Conservation (phyloP, 176 grass and related monocot species). For the Oropetium thomaeum region DNA sequence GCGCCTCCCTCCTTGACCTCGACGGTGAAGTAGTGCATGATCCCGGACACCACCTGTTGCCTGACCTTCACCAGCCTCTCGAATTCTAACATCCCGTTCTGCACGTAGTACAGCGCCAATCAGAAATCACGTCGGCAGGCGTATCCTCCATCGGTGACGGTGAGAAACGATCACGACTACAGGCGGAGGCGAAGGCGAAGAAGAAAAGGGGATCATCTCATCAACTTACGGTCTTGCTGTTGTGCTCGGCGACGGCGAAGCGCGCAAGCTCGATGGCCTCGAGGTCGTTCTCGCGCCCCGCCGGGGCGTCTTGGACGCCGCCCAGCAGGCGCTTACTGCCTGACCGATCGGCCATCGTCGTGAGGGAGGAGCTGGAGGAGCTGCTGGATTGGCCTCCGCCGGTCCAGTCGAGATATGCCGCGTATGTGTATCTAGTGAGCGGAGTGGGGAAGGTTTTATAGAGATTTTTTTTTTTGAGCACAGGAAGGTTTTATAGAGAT, state of each 20-base stretch:
- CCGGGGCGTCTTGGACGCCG: constrained; percentile 38
- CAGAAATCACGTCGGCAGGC: neutral
- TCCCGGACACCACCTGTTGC: constrained; percentile 50
- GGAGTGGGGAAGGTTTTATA: neutral
- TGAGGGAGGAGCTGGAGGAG: neutral
- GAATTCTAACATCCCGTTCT: constrained; percentile 63
- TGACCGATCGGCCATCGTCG: constrained; percentile 10
- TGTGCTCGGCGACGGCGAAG: constrained; percentile 70
- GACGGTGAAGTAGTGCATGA: constrained; percentile 63
- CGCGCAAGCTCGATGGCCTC: constrained; percentile 46
- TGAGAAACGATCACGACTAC: neutral
- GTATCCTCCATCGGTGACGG: neutral
- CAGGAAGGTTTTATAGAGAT: neutral
- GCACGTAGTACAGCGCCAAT: neutral
- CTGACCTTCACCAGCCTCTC: constrained; percentile 60
- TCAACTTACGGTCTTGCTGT: constrained; percentile 45
- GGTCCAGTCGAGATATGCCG: neutral
- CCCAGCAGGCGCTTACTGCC: neutral
- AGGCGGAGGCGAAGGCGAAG: neutral
- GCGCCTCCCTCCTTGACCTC: constrained; percentile 52
- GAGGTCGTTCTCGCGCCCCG: constrained; percentile 52
- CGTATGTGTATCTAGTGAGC: neutral
- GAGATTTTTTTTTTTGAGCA: no score
- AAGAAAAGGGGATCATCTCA: neutral
- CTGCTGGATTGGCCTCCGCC: neutral